These are phyloP conservation scores for Domatiomyces globalis DNA, from an alignment of 2,329 filamentous ascomycete genomes.

Conservation along the genomic window DNA sequence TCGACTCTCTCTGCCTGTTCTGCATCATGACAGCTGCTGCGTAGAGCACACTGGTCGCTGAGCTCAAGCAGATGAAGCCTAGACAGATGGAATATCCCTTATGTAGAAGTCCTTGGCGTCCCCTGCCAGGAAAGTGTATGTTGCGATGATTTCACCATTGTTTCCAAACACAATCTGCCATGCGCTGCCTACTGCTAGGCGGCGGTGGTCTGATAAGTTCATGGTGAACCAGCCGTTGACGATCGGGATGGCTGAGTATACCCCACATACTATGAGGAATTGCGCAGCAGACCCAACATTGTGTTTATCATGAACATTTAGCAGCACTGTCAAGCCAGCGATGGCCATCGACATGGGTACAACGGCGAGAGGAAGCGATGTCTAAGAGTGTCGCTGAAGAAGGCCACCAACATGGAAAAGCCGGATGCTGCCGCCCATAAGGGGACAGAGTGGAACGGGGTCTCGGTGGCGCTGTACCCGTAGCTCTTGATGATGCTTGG, in stretches of 20 bases:
- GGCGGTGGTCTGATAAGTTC: slow-evolving; percentile 39
- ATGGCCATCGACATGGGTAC: slow-evolving; percentile 21
- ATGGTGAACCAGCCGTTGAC: slow-evolving; percentile 40
- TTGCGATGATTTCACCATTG: slow-evolving; percentile 39
- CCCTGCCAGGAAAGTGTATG: slow-evolving; percentile 34
- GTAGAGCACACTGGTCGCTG: slow-evolving; percentile 25
- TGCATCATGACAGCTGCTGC: slow-evolving; percentile 24
- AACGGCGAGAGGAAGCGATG: slow-evolving; percentile 22
- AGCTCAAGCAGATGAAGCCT: slow-evolving; percentile 17
- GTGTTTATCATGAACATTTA: slow-evolving; percentile 17
- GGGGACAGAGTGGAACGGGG: slow-evolving; percentile 41
- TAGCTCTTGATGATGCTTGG: slow-evolving; percentile 57
- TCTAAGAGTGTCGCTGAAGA: slow-evolving; percentile 18
- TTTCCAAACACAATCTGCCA: slow-evolving; percentile 39
- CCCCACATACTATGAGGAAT: slow-evolving; percentile 18
- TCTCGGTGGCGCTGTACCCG: slow-evolving; percentile 41
- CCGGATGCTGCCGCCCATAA: slow-evolving; percentile 24
- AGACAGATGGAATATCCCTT: slow-evolving; percentile 19
- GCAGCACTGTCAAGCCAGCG: slow-evolving; percentile 21
- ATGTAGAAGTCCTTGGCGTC: slow-evolving; percentile 17
- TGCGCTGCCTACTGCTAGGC: slow-evolving; percentile 34
- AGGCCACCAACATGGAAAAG: slow-evolving; percentile 22
- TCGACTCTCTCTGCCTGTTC: slow-evolving; percentile 28
- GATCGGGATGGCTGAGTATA: slow-evolving; percentile 18
- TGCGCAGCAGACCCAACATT: slow-evolving; percentile 20